Evolutionary conservation across 331 rosid species (phyloP), one percentile per base, ranked within the genome.

Genomic region (Acacia pycnantha): DNA sequence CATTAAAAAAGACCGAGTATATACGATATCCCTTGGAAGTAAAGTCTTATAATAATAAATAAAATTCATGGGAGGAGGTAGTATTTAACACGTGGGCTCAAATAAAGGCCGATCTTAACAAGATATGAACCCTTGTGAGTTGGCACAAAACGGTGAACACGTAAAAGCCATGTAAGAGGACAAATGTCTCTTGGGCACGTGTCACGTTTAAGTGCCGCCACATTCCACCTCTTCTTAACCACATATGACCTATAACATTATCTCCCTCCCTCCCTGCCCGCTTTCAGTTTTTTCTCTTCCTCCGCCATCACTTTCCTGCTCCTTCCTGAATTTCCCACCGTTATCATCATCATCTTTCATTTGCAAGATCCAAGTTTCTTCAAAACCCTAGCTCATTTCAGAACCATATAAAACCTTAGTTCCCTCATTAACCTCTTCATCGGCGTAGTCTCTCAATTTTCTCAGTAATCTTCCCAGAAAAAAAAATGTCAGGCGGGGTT

Each of bases 401-500:
- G 3, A 31, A 31, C 33, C 11, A 8, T 41, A 16, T 3, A 21
- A 50, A 68, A 68, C 1, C 29, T 14, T 11, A 12, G 33, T 59
- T 59, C 33, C 33, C 66, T 59, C 16, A 26, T 8, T 56, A n/a
- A 56, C 64, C 64, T 2, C 64, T 58, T 26, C 16, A 24, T 24
- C 14, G 12, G 4, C 3, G 18, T 22, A 1, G 12, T 43, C 46
- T 43, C 51, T 26, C 67, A 11, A 12, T 61, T 61, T 31, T 31
- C 43, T 40, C 33, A 12, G 75, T 22, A 58, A 16, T 53, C 61
- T 58, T 7, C 11, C 21, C 22, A 15, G 51, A 7, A 6, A 8
- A 22, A 11, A 85, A 79, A 47, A 92, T 94, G 98, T 92, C 98
- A 62, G 96, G 96, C 43, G 98, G 97, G 56, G 94, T 91, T 85